These are phyloP conservation scores for Strobilomyces confusus DNA, from an alignment of 768 basidiomycete species.

Conservation along the genomic window DNA sequence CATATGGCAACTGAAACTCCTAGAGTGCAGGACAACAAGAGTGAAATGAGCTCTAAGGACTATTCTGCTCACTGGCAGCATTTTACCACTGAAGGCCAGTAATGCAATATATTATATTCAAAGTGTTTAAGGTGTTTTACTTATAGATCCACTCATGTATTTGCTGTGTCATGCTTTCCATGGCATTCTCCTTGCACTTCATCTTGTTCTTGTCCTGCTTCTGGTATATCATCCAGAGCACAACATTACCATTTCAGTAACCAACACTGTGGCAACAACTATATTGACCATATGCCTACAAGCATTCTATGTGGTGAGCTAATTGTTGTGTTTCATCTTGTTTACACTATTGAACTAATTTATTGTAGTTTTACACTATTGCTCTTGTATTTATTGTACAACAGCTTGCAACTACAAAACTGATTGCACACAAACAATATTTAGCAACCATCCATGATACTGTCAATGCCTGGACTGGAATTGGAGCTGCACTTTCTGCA, in stretches of 20 bases:
- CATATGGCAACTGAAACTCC: no score
- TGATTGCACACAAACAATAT: slow-evolving; percentile 3
- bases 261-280: background rate
- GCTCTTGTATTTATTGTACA: slow-evolving; percentile 11
- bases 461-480: slow-evolving; percentile 18
- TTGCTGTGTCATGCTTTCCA: background rate
- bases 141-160: background rate
- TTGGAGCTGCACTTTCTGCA: slow-evolving; percentile 18
- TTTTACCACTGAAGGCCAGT: background rate
- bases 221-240: no score
- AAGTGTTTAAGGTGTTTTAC: background rate
- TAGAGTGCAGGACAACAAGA: background rate
- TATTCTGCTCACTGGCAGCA: background rate
- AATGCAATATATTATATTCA: background rate
- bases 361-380: background rate
- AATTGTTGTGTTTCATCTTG: background rate
- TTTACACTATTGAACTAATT: background rate
- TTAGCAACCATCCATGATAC: slow-evolving; percentile 5
- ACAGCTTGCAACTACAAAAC: slow-evolving; percentile 6
- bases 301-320: background rate
- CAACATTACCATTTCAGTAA: background rate
- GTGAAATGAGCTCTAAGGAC: background rate
- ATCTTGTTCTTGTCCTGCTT: no score
- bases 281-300: background rate
- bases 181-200: no score